These are phyloP conservation scores for Plenodomus tracheiphilus DNA, from an alignment of 2,329 filamentous ascomycete species.

Conservation along the genomic window DNA sequence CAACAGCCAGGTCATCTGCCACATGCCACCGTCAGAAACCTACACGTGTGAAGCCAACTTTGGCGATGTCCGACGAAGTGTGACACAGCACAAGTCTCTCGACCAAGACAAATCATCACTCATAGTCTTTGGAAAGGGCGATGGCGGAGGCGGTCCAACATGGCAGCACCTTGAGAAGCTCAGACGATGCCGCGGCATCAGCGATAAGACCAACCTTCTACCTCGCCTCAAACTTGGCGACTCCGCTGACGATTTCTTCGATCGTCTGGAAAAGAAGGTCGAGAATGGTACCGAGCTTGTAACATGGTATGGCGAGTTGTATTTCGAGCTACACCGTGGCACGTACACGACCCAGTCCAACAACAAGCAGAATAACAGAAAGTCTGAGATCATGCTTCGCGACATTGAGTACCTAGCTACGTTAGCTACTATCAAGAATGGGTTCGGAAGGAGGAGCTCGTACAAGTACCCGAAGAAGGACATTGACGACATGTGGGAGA, in stretches of 20 bases:
- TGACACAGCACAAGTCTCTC: conserved; percentile 92
- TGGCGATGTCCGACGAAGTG: conserved; percentile 86
- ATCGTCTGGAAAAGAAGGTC: conserved; percentile 77
- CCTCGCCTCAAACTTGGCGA: conserved; percentile 87
- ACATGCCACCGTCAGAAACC: conserved; percentile 95
- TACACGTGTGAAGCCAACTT: conserved; percentile 95
- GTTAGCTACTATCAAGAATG: conserved; percentile 73
- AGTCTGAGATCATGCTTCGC: conserved; percentile 79
- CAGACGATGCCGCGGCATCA: conserved; percentile 85
- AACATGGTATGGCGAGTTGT: conserved; percentile 97
- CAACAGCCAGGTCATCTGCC: conserved; percentile 93
- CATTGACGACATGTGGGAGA: conserved; percentile 97
- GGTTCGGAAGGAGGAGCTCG: conserved; percentile 45
- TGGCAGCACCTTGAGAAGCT: conserved; percentile 95
- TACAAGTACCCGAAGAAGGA: conserved; percentile 93
- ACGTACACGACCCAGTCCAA: conserved; percentile 98
- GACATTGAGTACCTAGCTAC: conserved; percentile 89
- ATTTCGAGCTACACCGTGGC: conserved; percentile 95
- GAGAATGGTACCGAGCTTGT: conserved; percentile 70
- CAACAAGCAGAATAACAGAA: conserved; percentile 93
- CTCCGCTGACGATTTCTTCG: conserved; percentile 94
- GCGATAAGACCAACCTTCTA: conserved; percentile 80
- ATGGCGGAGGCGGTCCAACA: conserved; percentile 93
- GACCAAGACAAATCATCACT: conserved; percentile 89
- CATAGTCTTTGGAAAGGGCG: conserved; percentile 93